Conservation (phyloP, 768 basidiomycete species). For the Tephrocybe sp. region DNA sequence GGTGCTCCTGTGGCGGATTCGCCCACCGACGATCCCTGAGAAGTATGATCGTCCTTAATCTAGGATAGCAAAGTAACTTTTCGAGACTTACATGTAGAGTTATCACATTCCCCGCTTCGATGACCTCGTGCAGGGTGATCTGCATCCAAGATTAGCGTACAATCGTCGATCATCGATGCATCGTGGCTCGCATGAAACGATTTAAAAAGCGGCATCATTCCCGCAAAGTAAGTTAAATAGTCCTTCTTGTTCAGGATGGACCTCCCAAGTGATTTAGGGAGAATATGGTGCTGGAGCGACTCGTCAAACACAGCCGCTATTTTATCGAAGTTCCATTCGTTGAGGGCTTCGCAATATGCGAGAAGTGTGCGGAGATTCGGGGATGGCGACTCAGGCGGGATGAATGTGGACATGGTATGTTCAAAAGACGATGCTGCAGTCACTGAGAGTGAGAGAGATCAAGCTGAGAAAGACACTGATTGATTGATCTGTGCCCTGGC, state of each 20-base stretch:
- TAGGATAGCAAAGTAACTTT: not conserved
- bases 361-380: slow-evolving; percentile 34
- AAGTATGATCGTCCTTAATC: not conserved
- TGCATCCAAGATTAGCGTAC: too few species aligned
- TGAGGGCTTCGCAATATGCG: slow-evolving; percentile 30
- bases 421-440: slow-evolving; percentile 1
- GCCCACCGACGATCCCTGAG: slow-evolving; percentile 26
- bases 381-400: slow-evolving; percentile 28
- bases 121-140: slow-evolving; percentile 30
- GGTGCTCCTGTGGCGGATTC: slow-evolving; percentile 24
- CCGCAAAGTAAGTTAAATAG: slow-evolving; percentile 30
- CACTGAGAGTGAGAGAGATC: too few species aligned
- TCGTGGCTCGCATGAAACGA: slow-evolving; percentile 25
- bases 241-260: slow-evolving; percentile 35
- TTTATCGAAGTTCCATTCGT: slow-evolving; percentile 28
- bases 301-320: slow-evolving; percentile 32
- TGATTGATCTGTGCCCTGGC: too few species aligned
- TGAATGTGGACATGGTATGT: slow-evolving; percentile 25
- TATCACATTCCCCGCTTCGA: slow-evolving; percentile 30
- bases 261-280: slow-evolving; percentile 32
- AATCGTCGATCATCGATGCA: too few species aligned
- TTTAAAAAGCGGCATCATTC: slow-evolving; percentile 26
- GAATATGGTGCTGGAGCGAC: slow-evolving; percentile 32
- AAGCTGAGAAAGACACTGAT: too few species aligned
- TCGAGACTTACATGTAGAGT: slow-evolving; percentile 29